Conservation (phyloP, 2,329 filamentous ascomycete species). For the Cordyceps cicadae region DNA sequence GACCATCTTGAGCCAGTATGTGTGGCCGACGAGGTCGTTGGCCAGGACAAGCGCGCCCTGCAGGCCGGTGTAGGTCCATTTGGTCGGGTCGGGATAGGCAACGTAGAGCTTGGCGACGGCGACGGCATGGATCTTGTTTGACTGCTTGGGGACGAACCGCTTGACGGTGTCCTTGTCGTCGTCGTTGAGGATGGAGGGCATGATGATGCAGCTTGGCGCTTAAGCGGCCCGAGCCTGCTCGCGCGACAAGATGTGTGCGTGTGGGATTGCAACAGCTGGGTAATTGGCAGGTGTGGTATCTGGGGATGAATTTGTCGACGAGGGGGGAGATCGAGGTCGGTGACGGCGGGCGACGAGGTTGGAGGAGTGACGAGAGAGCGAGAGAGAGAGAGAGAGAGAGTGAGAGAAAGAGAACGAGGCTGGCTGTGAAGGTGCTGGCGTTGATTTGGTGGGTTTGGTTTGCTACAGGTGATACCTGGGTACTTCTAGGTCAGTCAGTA, state of each 20-base stretch:
- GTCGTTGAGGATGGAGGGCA: conserved; percentile 69
- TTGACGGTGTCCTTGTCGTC: conserved; percentile 96
- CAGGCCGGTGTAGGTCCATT: conserved; percentile 91
- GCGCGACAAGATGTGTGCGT: conserved; percentile 7
- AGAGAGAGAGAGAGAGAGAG: no score
- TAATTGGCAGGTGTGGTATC: not conserved
- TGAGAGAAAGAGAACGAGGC: not conserved
- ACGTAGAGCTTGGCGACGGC: conserved; percentile 90
- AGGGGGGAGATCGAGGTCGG: not conserved
- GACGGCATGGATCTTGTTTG: conserved; percentile 96
- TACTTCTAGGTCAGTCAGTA: no score
- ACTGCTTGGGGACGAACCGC: conserved; percentile 82
- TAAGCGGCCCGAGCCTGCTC: conserved; percentile 1
- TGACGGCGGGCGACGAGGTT: not conserved
- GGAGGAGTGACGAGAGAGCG: conserved; percentile 5
- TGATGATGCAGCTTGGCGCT: conserved; percentile 24
- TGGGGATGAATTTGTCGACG: not conserved
- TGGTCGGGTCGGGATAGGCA: conserved; percentile 73
- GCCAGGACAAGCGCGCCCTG: conserved; percentile 87
- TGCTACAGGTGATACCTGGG: no score
- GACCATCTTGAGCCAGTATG: conserved; percentile 95
- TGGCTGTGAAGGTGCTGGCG: not conserved
- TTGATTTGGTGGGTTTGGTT: not conserved
- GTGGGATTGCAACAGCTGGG: not conserved
- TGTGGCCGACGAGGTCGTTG: conserved; percentile 90